Evolutionary conservation across 148 eudicot genomes (phyloP).

Genomic region (Chenopodium album): DNA sequence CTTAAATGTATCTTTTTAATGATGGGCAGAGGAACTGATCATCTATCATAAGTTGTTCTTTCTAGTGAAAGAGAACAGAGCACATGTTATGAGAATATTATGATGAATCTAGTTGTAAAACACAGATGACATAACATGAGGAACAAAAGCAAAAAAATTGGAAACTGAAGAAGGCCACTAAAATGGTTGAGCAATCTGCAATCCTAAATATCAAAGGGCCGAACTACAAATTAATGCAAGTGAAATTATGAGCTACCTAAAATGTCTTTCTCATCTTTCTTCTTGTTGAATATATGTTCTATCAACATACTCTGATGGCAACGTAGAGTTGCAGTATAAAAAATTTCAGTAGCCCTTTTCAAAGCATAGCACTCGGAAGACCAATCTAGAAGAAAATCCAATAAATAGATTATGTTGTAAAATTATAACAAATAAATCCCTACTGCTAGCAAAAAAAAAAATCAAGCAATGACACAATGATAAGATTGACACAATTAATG

Average conservation of each 20-base stretch:
- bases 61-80: background rate
- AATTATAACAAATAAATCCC: conserved; percentile 7
- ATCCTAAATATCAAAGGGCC: background rate
- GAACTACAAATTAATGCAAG: background rate
- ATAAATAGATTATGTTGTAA: background rate
- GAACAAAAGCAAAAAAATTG: background rate
- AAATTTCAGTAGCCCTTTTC: conserved; percentile 92
- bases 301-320: conserved; percentile 91
- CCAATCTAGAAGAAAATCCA: conserved; percentile 52
- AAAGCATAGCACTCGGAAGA: conserved; percentile 83
- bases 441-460: background rate
- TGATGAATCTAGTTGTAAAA: background rate
- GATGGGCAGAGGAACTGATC: background rate
- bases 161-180: background rate
- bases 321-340: conserved; percentile 85
- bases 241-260: background rate
- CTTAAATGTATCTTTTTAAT: background rate
- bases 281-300: conserved; percentile 93
- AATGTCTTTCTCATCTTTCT: conserved; percentile 56
- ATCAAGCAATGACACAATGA: background rate
- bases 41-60: background rate
- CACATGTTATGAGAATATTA: background rate
- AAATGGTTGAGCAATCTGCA: background rate
- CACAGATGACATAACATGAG: background rate
- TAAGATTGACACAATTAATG: background rate